Conservation (phyloP, 257 asterid species). For the Solanum appendiculatum region DNA sequence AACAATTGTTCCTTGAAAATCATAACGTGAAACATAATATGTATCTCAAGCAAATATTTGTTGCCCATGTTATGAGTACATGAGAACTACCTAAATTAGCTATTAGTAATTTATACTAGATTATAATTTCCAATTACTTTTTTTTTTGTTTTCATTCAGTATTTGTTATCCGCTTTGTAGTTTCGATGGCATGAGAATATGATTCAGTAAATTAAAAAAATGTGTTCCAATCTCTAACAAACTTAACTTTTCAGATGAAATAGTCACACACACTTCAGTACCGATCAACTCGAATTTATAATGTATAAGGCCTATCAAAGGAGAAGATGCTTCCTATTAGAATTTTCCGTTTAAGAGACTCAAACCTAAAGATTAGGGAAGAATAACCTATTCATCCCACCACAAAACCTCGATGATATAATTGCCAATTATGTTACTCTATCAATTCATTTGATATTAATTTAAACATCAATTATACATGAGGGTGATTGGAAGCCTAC, state of each 20-base stretch:
- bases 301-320: not conserved
- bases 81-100: not conserved
- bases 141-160: accelerated
- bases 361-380: too few relatives aligned
- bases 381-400: too few relatives aligned
- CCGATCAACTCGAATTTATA: accelerated
- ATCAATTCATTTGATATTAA: not conserved
- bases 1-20: not conserved
- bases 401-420: too few relatives aligned
- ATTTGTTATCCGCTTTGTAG: not conserved
- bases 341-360: too few relatives aligned
- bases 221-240: too few relatives aligned
- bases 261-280: not conserved
- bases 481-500: not conserved
- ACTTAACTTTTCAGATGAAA: too few relatives aligned
- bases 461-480: not conserved
- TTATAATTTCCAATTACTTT: not conserved
- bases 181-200: not conserved
- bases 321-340: too few relatives aligned
- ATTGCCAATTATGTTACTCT: not conserved
- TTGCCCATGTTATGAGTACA: not conserved
- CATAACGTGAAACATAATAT: not conserved
- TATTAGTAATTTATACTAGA: too few relatives aligned
- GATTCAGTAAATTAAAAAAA: too few relatives aligned
- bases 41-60: not conserved